phyloP scores from a whole-genome alignment of 192 early-diverging fungal genomes.

The Coemansia javaensis region DNA sequence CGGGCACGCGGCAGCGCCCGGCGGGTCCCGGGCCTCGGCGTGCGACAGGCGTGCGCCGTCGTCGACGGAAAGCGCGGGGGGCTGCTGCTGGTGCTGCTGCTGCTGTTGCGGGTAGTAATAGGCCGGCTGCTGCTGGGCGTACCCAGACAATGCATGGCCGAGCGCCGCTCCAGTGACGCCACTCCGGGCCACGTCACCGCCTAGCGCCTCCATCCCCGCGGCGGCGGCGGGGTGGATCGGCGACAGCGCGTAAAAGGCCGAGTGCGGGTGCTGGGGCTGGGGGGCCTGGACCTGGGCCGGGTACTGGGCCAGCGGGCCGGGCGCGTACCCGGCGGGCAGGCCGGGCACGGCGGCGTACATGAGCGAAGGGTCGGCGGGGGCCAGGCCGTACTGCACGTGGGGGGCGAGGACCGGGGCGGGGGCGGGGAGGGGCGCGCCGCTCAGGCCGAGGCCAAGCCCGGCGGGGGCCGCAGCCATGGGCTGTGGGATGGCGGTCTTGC shows the following conservation, averaged over 20 bases:
- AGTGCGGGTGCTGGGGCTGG: conserved; percentile 16
- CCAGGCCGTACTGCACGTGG: conserved; percentile 8
- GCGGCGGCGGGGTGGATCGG: conserved; percentile 15
- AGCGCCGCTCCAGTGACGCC: neutral
- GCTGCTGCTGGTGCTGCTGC: conserved; percentile 9
- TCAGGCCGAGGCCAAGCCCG: conserved; percentile 32
- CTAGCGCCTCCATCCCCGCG: conserved; percentile 18
- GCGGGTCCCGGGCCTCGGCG: conserved; percentile 8
- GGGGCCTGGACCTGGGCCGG: conserved; percentile 17
- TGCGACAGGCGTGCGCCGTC: conserved; percentile 1
- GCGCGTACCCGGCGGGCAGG: neutral
- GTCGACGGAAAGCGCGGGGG: neutral
- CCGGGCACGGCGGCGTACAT: too few species aligned
- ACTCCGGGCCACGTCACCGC: neutral
- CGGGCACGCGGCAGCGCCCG: conserved; percentile 4
- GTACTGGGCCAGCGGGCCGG: conserved; percentile 5
- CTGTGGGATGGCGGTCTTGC: conserved; percentile 13
- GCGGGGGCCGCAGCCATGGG: conserved; percentile 9
- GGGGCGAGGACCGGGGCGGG: too few species aligned
- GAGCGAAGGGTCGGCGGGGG: conserved; percentile 13
- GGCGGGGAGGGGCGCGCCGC: conserved; percentile 22
- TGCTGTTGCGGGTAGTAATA: conserved; percentile 4
- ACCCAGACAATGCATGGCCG: conserved; percentile 2
- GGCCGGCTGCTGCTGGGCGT: neutral
- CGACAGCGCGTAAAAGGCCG: conserved; percentile 32